Evolutionary conservation across 2,329 filamentous ascomycete genomes (phyloP), one percentile per base, ranked within the genome.

Genomic region (Xylariales sp.): DNA sequence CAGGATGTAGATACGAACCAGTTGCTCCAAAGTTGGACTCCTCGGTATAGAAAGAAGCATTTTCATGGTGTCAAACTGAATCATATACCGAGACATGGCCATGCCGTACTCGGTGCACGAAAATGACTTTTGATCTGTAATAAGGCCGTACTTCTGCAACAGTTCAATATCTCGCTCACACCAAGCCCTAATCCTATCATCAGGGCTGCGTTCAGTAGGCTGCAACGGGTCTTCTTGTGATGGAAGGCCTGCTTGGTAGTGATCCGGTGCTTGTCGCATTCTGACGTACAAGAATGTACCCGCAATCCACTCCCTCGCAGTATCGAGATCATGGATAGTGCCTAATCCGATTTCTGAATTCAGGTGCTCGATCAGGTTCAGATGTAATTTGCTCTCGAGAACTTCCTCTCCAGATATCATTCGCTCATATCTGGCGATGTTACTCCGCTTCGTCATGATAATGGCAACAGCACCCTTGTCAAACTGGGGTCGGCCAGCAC

Each of bases 291-390:
- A 66, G 50, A 94, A 94, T 0, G 88, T 93, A 2, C 86, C 79
- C 6, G 66, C 66, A 15, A 95, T 75, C 88, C 88, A 95, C 43
- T 66, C 71, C 44, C 81, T 81, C 10, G 88, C 88, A 0, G 81
- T 77, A 1, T 69, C 55, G 0, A 83, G 56, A 47, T 83, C 74
- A 5, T 65, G 73, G 38, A 94, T 79, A 0, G 85, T 89, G 0
- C 84, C 82, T 2, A 94, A 67, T 2, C 83, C 82, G 33, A 91
- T 83, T 53, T 94, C 88, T 2, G 88, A 88, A 52, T 94, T 94
- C 46, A 95, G 60, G 51, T 94, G 87, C 46, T 91, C 86, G 33
- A 90, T 82, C 1, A 95, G 63, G 48, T 91, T 88, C 19, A 79
- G 66, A 59, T 95, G 88, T 6, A 95, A 66, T 14, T 73, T 81